A percentile compares a stretch with the other conserved stretches of the same genome.
Conservation (phyloP, 306 rosid genomes). For the Rubus idaeus region DNA sequence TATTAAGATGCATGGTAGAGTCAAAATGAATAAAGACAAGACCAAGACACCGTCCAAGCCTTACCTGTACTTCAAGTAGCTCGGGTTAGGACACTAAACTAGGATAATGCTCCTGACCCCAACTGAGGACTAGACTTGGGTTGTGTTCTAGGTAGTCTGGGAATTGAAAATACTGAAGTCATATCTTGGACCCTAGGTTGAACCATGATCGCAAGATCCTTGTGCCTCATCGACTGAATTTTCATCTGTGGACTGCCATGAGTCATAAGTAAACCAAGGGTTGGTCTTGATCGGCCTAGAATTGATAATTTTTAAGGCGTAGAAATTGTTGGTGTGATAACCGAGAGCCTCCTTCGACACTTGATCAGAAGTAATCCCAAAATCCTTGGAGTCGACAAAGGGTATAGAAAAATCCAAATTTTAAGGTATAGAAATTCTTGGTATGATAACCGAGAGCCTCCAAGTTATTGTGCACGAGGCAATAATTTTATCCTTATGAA, state of each 20-base stretch:
- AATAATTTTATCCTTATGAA: neutral
- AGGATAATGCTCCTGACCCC: neutral
- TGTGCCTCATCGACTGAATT: neutral
- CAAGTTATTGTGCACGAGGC: neutral
- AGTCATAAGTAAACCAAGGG: neutral
- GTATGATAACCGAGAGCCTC: neutral
- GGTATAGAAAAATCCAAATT: neutral
- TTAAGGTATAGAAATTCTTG: neutral
- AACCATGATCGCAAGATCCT: neutral
- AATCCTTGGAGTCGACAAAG: neutral
- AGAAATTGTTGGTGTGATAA: too few relatives aligned
- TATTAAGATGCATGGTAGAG: neutral
- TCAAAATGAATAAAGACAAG: neutral
- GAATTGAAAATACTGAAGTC: neutral
- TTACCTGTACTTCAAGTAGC: neutral
- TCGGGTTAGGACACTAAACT: neutral
- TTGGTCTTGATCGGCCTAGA: neutral
- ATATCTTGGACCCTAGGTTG: neutral
- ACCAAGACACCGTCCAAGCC: too few relatives aligned
- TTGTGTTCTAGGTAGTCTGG: neutral
- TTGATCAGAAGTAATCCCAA: neutral
- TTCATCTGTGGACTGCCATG: neutral
- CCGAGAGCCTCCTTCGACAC: too few relatives aligned
- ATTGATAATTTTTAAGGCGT: neutral
- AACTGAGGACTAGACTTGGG: neutral